Conservation (phyloP, 1,284 basidiomycete genomes). For the Heliocybe sulcata region DNA sequence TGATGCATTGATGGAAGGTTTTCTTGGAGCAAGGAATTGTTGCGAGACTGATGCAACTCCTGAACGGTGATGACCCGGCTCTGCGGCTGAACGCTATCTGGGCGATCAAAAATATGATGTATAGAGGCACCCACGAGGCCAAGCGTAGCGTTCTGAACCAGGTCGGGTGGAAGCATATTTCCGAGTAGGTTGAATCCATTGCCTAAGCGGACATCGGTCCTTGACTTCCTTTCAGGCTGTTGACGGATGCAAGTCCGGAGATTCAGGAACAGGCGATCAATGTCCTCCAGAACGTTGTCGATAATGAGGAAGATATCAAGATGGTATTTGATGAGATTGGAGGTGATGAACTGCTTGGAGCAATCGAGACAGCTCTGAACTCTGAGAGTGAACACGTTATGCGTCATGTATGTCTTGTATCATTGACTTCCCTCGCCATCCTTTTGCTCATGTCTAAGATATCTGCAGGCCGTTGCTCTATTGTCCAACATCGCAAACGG, state of each 20-base stretch:
- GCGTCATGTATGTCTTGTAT: constrained; percentile 34
- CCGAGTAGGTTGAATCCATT: constrained; percentile 31
- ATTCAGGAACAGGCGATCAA: constrained; percentile 64
- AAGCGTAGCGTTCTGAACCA: constrained; percentile 59
- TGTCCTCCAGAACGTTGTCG: constrained; percentile 56
- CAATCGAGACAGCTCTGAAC: constrained; percentile 37
- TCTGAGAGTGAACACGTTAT: constrained; percentile 43
- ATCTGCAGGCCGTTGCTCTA: constrained; percentile 41
- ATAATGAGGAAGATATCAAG: constrained; percentile 52
- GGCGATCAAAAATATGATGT: constrained; percentile 75
- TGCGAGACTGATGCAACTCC: constrained; percentile 51
- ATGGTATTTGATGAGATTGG: constrained; percentile 49
- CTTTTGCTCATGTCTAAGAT: neutral
- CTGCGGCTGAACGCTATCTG: constrained; percentile 68
- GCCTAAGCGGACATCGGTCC: neutral
- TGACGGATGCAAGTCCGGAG: constrained; percentile 38
- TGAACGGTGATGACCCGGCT: constrained; percentile 42
- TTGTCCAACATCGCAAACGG: constrained; percentile 65
- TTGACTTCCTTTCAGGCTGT: constrained; percentile 29
- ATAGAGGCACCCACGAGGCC: constrained; percentile 48
- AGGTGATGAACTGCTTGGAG: constrained; percentile 32
- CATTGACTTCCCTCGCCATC: neutral
- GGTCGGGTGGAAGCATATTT: constrained; percentile 54
- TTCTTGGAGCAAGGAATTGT: constrained; percentile 62
- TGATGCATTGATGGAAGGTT: constrained; percentile 26